Evolutionary conservation across 345 rosid species (phyloP), one percentile per base, ranked within the genome.

Genomic region (Eucalyptus marginata): DNA sequence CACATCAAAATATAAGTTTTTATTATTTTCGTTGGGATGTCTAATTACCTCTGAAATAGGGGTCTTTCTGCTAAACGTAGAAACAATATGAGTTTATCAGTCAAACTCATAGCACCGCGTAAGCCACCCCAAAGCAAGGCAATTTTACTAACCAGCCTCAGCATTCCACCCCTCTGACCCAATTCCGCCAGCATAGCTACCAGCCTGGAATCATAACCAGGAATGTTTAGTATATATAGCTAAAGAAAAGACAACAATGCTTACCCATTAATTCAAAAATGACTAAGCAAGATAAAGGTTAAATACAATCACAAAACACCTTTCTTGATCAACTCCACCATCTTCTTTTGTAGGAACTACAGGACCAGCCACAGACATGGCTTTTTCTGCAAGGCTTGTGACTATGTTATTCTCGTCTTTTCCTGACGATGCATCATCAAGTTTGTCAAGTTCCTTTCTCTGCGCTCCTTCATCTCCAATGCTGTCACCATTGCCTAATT

Each of bases 91-190:
- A 96, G 96, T 93, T 84, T 95, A 88, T 94, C 96, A 71, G 98
- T 96, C 91, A 96, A 92, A 95, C 99, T 96, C 95, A 95, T 92
- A 87, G 99, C 99, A 92, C 98, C 99, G 51, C 99, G 99, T 89
- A 98, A 90, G 88, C 99, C 99, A 92, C 98, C 99, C 99, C 99
- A 98, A 93, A 98, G 99, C 95, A 98, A 91, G 88, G 99, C 99
- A 92, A 96, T 87, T 93, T 98, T 98, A 85, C 99, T 97, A 91
- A 96, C 96, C 87, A 98, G 94, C 93, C 52, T 94, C 93, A 96
- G 87, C 88, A 97, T 90, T 89, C 99, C 99, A 91, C 99, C 99
- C 94, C 91, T 97, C 93, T 98, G 99, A 87, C 98, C 99, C 93
- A 94, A 91, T 83, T 95, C 98, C 59, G 99, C 93, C 91, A 98